A percentile compares a stretch with the other conserved stretches of the same genome.
These are phyloP conservation scores for apple (Malus domestica) DNA, from an alignment of 306 rosid species.

Conservation along the genomic window ASM211411v1 NC_041803.1:48234501-48235000, in stretches of 20 bases:
- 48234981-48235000: constrained; percentile 58
- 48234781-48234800: constrained; percentile 40
- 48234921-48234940: constrained; percentile 96
- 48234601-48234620: constrained; percentile 41
- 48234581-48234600: constrained; percentile 27
- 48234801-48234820: constrained; percentile 75
- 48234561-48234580: constrained; percentile 54
- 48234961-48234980: constrained; percentile 73
- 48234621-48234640: constrained; percentile 39
- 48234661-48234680: constrained; percentile 44
- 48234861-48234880: constrained; percentile 95
- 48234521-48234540: constrained; percentile 91
- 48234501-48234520: constrained; percentile 53
- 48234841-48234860: constrained; percentile 89
- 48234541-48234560: constrained; percentile 74
- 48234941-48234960: constrained; percentile 96
- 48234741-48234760: constrained; percentile 43
- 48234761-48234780: constrained; percentile 40
- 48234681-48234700: constrained; percentile 35
- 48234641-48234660: constrained; percentile 43
- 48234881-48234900: constrained; percentile 98
- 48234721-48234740: constrained; percentile 29
- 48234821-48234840: constrained; percentile 71
- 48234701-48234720: constrained; percentile 24
- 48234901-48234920: constrained; percentile 95